Evolutionary conservation across 495 filamentous ascomycete genomes (phyloP), one percentile per base, ranked within the genome.

Genomic region (Penicillium cinerascens): DNA sequence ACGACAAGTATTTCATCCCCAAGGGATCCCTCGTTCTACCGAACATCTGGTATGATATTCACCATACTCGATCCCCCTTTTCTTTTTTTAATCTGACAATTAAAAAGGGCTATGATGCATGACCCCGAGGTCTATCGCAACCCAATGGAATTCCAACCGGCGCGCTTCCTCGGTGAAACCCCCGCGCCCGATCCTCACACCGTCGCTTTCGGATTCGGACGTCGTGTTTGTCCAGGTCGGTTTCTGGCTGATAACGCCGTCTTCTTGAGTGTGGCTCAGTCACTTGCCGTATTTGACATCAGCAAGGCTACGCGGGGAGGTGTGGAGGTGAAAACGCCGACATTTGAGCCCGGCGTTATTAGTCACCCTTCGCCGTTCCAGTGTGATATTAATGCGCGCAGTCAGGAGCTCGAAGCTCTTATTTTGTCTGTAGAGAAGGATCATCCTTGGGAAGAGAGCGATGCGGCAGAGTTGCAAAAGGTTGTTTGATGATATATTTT

Each of bases 21-120:
- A 78, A 79, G 47, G 75, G 70, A 0, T 69, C 78, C 6, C 60
- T 59, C 4, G 56, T 81, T 6, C 59, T 80, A 40, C 59, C 70
- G 22, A 79, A 77, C 44, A 66, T 74, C 33, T 80, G 77, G 76
- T 66, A 33, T 0, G 29, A 13, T 18, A 47, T 43, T 41, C 18
- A 18, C 3, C 3, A 29, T 29, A 4, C 25, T 4, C 25, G 4
- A 4, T 1, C 26, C 26, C 26, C 26, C 26, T 20, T 20, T 17
- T 4, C 16, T 13, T 37, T 36, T 5, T 18, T 27, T 17, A 38
- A 25, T 33, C 15, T 18, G 33, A 36, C 7, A 11, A 21, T 37
- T n/a, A 4, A 35, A 37, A 8, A 70, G 69, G 69, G 56, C 52
- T 16, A 71, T 72, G 49, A 58, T 61, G 1, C 63, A 69, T 33